Percentiles rank a stretch among this genome's conserved stretches.
phyloP scores from a whole-genome alignment of 2,329 filamentous ascomycete genomes.

The Drechslerella dactyloides region DNA sequence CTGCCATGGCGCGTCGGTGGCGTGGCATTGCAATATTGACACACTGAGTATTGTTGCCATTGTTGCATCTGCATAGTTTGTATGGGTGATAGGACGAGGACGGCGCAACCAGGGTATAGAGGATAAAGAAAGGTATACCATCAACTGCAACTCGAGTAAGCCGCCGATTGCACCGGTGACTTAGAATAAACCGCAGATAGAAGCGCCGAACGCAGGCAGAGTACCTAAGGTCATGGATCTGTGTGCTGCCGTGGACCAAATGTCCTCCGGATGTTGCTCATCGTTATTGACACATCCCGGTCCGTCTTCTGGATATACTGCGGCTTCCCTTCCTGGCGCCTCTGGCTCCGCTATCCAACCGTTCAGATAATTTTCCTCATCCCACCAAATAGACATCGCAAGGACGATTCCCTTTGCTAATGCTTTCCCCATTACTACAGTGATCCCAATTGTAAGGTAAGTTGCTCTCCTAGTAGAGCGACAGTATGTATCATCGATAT shows the following conservation, averaged over 20 bases:
- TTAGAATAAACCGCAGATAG: too few species aligned
- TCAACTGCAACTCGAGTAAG: too few species aligned
- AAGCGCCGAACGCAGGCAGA: too few species aligned
- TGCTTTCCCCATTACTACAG: constrained; percentile 61
- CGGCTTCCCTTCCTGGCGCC: constrained; percentile 65
- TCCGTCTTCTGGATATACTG: constrained; percentile 61
- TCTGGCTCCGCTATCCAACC: constrained; percentile 64
- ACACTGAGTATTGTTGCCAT: too few species aligned
- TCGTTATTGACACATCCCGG: constrained; percentile 63
- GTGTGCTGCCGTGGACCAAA: constrained; percentile 67
- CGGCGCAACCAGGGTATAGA: too few species aligned
- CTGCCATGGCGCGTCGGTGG: too few species aligned
- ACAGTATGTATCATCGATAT: constrained; percentile 58
- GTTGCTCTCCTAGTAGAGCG: constrained; percentile 55
- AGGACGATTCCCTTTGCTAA: constrained; percentile 64
- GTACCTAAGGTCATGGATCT: too few species aligned
- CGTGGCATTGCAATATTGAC: too few species aligned
- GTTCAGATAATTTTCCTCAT: constrained; percentile 64
- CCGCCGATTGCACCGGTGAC: too few species aligned
- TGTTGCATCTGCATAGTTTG: too few species aligned
- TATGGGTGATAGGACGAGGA: too few species aligned
- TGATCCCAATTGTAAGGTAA: constrained; percentile 59
- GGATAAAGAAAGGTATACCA: too few species aligned
- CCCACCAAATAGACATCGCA: constrained; percentile 66
- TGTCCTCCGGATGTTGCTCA: constrained; percentile 67